phyloP scores from a whole-genome alignment of 148 eudicot genomes.

The Amaranthus cruentus region DNA sequence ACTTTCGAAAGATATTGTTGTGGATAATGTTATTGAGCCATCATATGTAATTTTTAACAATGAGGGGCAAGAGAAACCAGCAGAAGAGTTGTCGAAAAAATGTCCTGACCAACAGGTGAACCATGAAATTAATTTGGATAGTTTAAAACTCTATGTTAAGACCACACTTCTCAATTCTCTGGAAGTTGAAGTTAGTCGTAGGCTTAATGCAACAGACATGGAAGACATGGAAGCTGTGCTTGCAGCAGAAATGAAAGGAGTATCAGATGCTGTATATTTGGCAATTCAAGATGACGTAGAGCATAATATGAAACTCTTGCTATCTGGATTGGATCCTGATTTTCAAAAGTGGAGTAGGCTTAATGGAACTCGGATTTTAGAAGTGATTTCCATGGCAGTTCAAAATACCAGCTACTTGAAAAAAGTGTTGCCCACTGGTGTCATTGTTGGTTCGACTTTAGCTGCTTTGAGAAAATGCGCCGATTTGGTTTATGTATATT shows the following conservation, averaged over 20 bases:
- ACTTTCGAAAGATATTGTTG: slow-evolving; percentile 15
- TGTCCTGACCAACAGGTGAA: slow-evolving; percentile 20
- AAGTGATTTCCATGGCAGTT: slow-evolving; percentile 53
- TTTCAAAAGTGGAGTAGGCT: slow-evolving; percentile 32
- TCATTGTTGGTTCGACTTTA: slow-evolving; percentile 75
- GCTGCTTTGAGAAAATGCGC: slow-evolving; percentile 66
- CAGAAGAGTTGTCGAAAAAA: slow-evolving; percentile 28
- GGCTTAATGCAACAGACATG: slow-evolving; percentile 43
- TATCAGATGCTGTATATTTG: slow-evolving; percentile 55
- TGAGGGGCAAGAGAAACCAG: slow-evolving; percentile 32
- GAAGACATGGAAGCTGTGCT: slow-evolving; percentile 50
- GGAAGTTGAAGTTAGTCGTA: slow-evolving; percentile 67
- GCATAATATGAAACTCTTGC: slow-evolving; percentile 22
- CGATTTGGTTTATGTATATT: slow-evolving; percentile 31
- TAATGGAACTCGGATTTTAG: slow-evolving; percentile 42
- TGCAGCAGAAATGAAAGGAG: slow-evolving; percentile 52
- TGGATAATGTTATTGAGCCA: slow-evolving; percentile 57
- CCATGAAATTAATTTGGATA: slow-evolving; percentile 21
- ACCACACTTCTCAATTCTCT: slow-evolving; percentile 47
- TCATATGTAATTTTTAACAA: slow-evolving; percentile 64
- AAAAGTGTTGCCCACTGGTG: slow-evolving; percentile 75
- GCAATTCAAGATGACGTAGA: slow-evolving; percentile 38
- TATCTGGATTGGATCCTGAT: slow-evolving; percentile 24
- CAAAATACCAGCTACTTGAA: slow-evolving; percentile 56
- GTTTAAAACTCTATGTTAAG: slow-evolving; percentile 35